These are phyloP conservation scores for Agarophyton chilense DNA, from an alignment of 23 red algal species.

Conservation along the genomic window DNA sequence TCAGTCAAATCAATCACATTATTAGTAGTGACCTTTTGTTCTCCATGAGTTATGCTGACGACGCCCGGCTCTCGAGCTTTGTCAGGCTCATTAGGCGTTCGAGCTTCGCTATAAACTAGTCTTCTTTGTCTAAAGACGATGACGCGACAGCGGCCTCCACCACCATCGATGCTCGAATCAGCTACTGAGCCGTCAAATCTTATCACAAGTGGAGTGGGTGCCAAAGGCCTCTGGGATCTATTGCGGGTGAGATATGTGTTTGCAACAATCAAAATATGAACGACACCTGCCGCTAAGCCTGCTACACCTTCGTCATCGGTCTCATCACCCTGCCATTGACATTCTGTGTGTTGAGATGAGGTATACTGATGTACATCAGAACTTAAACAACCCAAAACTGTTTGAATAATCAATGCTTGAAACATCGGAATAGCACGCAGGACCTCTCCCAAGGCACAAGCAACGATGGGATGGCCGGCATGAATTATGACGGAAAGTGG, in stretches of 20 bases:
- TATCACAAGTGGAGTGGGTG: conserved; percentile 57
- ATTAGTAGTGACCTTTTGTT: neutral
- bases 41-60: neutral
- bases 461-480: conserved; percentile 47
- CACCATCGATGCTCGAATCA: conserved; percentile 48
- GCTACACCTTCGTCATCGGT: conserved; percentile 65
- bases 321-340: conserved; percentile 52
- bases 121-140: conserved; percentile 56
- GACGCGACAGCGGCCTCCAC: conserved; percentile 67
- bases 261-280: conserved; percentile 58
- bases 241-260: conserved; percentile 1
- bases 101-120: neutral
- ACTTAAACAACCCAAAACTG: conserved; percentile 14
- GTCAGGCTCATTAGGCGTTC: neutral
- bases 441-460: conserved; percentile 48
- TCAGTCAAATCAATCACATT: conserved; percentile 16
- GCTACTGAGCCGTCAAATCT: conserved; percentile 60
- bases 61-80: neutral
- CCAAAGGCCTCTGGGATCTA: conserved; percentile 4
- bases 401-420: conserved; percentile 5
- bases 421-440: conserved; percentile 49
- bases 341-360: neutral
- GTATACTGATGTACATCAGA: neutral
- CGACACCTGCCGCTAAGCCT: conserved; percentile 26
- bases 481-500: conserved; percentile 43